Evolutionary conservation across 306 rosid genomes (phyloP), one percentile per base, ranked within the genome.

Genomic region (Rosa chinensis): DNA sequence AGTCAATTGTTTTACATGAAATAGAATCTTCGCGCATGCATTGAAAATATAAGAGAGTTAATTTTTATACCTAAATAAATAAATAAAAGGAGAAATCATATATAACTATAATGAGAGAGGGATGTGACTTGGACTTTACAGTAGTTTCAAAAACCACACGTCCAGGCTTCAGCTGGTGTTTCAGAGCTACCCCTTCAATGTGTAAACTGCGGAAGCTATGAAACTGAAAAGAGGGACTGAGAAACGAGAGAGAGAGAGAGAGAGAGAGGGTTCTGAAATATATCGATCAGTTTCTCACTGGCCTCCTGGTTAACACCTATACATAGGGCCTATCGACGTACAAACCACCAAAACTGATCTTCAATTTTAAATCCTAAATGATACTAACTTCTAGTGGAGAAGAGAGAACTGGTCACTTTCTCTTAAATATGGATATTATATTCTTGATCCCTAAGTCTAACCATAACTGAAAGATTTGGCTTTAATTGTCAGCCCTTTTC

Each of bases 291-390:
- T 55, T 55, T 32, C 37, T 32, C 37, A 32, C 20, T 50, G n/a
- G 6, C 35, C 66, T 59, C 37, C 66, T 62, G 17, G 40, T 32
- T 4, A 13, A 13, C 68, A 32, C 42, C 42, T 63, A 63, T 8
- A 66, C 70, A 66, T 66, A 6, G 70, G 12, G 45, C 12, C 3
- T 66, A 66, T 37, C 70, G 23, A 63, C 42, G 42, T 28, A 64
- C 70, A 66, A 66, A 66, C 70, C 47, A 66, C 47, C 70, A 66
- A 66, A 66, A 66, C 12, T 37, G 23, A 66, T 37, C 21, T 25
- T 35, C 47, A 66, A 66, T 66, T 66, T 62, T 17, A 35, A 66
- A 66, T 16, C 13, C 23, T 63, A 5, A 14, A 63, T 35, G 68
- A 63, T 63, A 43, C 32, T 32, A 32, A 20, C 32, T 63, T 63